phyloP scores from a whole-genome alignment of 805 yeast genomes.

The Candida sithepensis region DNA sequence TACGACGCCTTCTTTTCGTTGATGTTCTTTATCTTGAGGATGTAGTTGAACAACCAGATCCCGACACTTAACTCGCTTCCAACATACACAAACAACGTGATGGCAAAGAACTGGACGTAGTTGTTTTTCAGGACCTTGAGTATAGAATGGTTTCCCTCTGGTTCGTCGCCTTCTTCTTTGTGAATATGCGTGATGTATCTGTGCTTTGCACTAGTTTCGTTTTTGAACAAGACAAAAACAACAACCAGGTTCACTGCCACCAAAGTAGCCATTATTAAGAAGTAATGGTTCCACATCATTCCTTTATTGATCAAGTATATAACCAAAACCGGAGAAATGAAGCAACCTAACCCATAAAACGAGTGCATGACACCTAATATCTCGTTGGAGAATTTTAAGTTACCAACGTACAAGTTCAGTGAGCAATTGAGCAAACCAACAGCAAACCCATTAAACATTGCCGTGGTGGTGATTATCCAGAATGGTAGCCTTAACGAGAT shows the following conservation, averaged over 20 bases:
- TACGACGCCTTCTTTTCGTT: conserved; percentile 39
- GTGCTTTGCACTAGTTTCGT: conserved; percentile 45
- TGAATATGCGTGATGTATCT: conserved; percentile 24
- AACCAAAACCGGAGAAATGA: conserved; percentile 45
- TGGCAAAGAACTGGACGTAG: conserved; percentile 38
- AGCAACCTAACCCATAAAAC: conserved; percentile 50
- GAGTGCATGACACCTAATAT: conserved; percentile 51
- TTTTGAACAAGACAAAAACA: conserved; percentile 30
- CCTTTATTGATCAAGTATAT: conserved; percentile 38
- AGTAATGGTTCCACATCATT: conserved; percentile 43
- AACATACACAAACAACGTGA: conserved; percentile 43
- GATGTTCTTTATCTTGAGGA: conserved; percentile 37
- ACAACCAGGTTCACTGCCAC: conserved; percentile 25
- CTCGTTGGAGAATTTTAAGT: conserved; percentile 44
- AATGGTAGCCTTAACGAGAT: conserved; percentile 41
- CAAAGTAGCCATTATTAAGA: conserved; percentile 33
- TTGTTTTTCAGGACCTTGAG: conserved; percentile 29
- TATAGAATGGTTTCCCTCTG: conserved; percentile 15
- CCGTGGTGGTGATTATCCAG: conserved; percentile 35
- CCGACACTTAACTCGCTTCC: conserved; percentile 55
- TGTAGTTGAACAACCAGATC: conserved; percentile 47
- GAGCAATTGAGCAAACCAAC: conserved; percentile 55
- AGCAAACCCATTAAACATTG: conserved; percentile 49
- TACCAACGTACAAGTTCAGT: conserved; percentile 51
- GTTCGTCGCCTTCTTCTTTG: conserved; percentile 15